Base-by-base conservation (phyloP, 805 yeast genomes). In the Millerozyma acaciae region DNA sequence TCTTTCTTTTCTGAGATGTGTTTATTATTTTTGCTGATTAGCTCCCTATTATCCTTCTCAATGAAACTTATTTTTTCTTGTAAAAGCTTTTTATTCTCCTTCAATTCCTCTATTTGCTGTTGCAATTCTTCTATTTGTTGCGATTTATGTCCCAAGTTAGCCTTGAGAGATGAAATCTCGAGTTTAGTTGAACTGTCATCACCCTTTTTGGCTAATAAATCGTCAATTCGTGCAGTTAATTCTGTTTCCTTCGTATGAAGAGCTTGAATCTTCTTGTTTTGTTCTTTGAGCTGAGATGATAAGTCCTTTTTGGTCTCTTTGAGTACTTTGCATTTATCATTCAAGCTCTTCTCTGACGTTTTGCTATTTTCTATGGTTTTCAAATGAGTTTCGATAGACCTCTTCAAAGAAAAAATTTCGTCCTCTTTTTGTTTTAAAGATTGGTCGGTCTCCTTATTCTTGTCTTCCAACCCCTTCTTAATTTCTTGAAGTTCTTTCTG, bases 91-190 rank as follows among this genome's bases (percentile, higher is more conserved):
- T n/a, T n/a, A n/a, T n/a, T n/a, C n/a, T 57, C 62, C 28, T 62
- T 65, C 20, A 68, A 44, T 14, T 50, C 57, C 28, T 60, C 62
- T 13, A 66, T 46, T 29, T 57, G 55, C 10, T 47, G 48, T 30
- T 65, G 64, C 17, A 53, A 55, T 27, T 69, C 74, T 8, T 41
- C 45, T 15, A 72, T 48, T 22, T 51, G 53, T 37, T 62, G 60
- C 26, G 72, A 76, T 35, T 73, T 75, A 35, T 69, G 70, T 1
- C 59, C 48, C 4, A 75, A 43, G 3, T 75, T 62, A 0, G 74
- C 50, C 34, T 66, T 66, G 16, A 69, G 48, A 3, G 75, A 63
- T 1, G 73, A 69, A 17, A 75, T 50, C 39, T 75, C 79, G 16
- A 72, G 48, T 43, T 74, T 75, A 32, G 68, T 48, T 5, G 75